phyloP scores from a whole-genome alignment of 495 filamentous ascomycete genomes.

The Podospora didyma region DNA sequence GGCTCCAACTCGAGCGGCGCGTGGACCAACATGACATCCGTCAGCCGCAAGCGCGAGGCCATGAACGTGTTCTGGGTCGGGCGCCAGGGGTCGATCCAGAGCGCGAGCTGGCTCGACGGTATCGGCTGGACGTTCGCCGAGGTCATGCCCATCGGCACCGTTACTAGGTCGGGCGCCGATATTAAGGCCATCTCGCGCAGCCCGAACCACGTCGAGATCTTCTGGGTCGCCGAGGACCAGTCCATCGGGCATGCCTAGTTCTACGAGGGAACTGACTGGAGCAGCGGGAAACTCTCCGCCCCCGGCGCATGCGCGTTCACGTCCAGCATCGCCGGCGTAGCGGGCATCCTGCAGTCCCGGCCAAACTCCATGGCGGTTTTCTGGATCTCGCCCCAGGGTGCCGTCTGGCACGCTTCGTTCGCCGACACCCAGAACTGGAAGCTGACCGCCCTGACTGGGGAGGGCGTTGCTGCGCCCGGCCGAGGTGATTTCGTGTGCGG shows the following conservation, averaged over 20 bases:
- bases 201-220: background rate
- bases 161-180: background rate
- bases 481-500: background rate
- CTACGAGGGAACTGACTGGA: background rate
- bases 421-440: background rate
- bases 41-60: background rate
- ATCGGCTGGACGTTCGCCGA: background rate
- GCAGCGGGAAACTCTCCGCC: background rate
- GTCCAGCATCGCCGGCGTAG: background rate
- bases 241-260: background rate
- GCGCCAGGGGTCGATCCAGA: background rate
- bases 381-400: background rate
- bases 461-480: background rate
- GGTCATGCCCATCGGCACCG: background rate
- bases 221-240: background rate
- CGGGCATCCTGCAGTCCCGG: too few relatives aligned
- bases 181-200: background rate
- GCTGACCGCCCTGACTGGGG: background rate
- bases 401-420: background rate
- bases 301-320: background rate
- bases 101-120: background rate
- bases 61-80: background rate
- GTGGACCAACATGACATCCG: background rate
- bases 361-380: background rate
- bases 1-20: background rate